Evolutionary conservation across 192 early-diverging fungal species (phyloP), one percentile per base, ranked within the genome.

Genomic region (Lobulomyces angularis): DNA sequence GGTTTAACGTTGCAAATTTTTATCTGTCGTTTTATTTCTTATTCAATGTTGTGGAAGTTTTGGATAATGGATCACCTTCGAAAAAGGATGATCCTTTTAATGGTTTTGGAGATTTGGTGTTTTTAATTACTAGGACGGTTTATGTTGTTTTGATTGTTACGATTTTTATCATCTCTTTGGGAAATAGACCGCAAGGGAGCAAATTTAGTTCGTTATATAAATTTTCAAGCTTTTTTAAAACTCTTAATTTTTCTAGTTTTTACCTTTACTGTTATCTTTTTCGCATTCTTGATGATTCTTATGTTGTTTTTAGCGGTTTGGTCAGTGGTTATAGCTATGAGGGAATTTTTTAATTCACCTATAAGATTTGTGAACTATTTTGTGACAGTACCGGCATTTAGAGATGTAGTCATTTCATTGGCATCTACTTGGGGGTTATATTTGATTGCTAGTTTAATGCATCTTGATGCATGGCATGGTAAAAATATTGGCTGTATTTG

Each of bases 101-200:
- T 35, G 59, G 63, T 7, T 64, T 57, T 38, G 81, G 82, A 21
- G 40, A 61, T 20, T 50, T 59, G 17, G 68, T 84, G 0, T 84
- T 87, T 53, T 55, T 65, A 41, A 53, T 79, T 11, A 64, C 86
- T 47, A 79, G 79, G 23, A 56, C 69, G 43, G 55, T 89, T 23
- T 94, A 94, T 52, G 51, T 90, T 14, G 44, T 84, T 34, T 64
- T 86, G 24, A 61, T 96, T 34, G 68, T 87, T 28, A 70, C 79
- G 17, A 76, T 80, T 45, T 84, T 97, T 59, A 83, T 97, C 33
- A 67, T 82, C 16, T 81, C 90, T 47, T 63, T 98, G 53, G 59
- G 67, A 8, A 72, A 75, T 34, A 35, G 63, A 11, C 71, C 71
- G 7, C 58, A 63, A 21, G 65, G 69, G 8, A 45, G 53, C 14